A percentile compares a stretch with the other conserved stretches of the same genome.
Conservation (phyloP, 148 eudicot species). For the Fallopia convolvulus region DNA sequence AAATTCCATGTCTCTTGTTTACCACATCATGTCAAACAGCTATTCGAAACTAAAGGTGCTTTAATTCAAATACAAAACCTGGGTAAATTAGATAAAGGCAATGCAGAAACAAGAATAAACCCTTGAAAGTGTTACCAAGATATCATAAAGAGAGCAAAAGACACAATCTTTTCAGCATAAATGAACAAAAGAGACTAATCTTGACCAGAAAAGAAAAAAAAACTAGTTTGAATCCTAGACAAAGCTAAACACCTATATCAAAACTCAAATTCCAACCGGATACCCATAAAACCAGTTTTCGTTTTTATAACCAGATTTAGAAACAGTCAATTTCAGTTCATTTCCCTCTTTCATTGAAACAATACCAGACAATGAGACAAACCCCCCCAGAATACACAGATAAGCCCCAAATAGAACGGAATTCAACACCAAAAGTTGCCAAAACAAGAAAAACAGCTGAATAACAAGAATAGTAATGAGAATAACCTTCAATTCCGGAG, state of each 20-base stretch:
- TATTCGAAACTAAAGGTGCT: not conserved
- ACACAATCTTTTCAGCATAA: too few relatives aligned
- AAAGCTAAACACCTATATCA: too few relatives aligned
- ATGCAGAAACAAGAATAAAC: not conserved
- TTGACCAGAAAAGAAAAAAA: too few relatives aligned
- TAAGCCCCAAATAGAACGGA: not conserved
- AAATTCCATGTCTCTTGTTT: too few relatives aligned
- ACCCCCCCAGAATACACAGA: not conserved
- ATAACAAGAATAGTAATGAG: not conserved
- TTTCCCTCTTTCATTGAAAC: not conserved
- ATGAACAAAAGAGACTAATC: too few relatives aligned
- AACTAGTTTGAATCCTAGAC: too few relatives aligned
- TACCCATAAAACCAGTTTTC: too few relatives aligned
- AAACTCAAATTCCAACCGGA: too few relatives aligned
- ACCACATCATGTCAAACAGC: too few relatives aligned
- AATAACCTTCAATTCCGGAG: constrained; percentile 79
- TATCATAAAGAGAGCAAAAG: not conserved
- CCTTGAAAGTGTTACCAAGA: not conserved
- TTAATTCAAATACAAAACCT: not conserved
- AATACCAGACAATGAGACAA: not conserved
- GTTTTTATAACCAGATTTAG: too few relatives aligned
- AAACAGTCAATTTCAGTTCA: too few relatives aligned
- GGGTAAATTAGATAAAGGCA: not conserved
- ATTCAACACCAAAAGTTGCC: not conserved
- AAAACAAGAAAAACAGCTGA: not conserved